phyloP scores from a whole-genome alignment of 352 stramenopile genomes.

The Globisporangium uncinulatum region DNA sequence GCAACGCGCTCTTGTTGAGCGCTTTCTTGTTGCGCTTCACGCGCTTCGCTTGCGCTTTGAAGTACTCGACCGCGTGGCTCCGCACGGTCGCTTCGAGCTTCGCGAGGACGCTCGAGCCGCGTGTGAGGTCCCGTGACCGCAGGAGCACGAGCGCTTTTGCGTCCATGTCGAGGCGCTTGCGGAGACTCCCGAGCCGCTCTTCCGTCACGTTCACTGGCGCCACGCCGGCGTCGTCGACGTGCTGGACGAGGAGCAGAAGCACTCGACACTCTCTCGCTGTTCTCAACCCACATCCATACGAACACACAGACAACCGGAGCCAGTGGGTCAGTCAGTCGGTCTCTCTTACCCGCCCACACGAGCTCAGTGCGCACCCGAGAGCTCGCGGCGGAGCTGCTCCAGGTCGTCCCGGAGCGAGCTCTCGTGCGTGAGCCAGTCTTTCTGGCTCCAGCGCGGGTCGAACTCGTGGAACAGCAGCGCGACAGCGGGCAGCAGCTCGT shows the following conservation, averaged over 20 bases:
- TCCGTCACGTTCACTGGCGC: slow-evolving; percentile 62
- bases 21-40: slow-evolving; percentile 87
- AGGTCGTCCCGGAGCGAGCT: slow-evolving; percentile 64
- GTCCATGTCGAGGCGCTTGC: slow-evolving; percentile 64
- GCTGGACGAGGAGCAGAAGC: slow-evolving; percentile 74
- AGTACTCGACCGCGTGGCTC: slow-evolving; percentile 83
- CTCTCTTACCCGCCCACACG: background rate
- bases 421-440: slow-evolving; percentile 72
- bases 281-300: background rate
- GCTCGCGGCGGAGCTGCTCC: slow-evolving; percentile 55
- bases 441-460: slow-evolving; percentile 62
- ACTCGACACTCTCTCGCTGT: slow-evolving; percentile 68
- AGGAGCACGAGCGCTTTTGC: slow-evolving; percentile 72
- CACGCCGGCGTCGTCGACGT: slow-evolving; percentile 62
- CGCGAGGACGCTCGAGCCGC: slow-evolving; percentile 43
- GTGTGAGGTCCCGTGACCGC: slow-evolving; percentile 52
- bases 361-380: slow-evolving; percentile 23
- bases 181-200: slow-evolving; percentile 63
- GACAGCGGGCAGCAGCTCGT: slow-evolving; percentile 71
- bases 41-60: slow-evolving; percentile 82
- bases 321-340: background rate
- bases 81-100: slow-evolving; percentile 75
- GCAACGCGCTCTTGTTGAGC: slow-evolving; percentile 45
- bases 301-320: background rate
- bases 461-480: slow-evolving; percentile 84